Evolutionary conservation across 2,329 filamentous ascomycete species (phyloP).

Genomic region (Penicillium sp.): DNA sequence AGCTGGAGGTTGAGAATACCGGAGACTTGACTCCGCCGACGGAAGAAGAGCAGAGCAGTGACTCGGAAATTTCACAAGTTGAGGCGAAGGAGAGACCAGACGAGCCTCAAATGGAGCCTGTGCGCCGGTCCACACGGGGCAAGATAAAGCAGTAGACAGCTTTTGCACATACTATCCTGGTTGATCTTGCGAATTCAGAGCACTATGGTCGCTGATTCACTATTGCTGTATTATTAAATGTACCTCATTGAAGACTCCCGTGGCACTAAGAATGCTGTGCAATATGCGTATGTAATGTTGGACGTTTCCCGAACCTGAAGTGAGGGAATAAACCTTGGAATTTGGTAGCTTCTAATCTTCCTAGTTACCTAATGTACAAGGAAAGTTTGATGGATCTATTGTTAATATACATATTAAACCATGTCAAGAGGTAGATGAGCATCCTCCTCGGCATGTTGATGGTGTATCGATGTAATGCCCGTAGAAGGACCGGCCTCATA

Average conservation of each 20-base stretch:
- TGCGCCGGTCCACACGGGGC: slow-evolving; percentile 26
- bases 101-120: slow-evolving; percentile 15
- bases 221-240: not conserved
- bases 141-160: slow-evolving; percentile 25
- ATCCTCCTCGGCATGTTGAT: not conserved
- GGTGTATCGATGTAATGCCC: not conserved
- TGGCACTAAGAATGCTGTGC: not conserved
- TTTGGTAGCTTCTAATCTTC: not conserved
- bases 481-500: slow-evolving; percentile 4
- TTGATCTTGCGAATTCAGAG: not conserved
- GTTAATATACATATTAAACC: not conserved
- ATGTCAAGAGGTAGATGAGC: slow-evolving; percentile 3
- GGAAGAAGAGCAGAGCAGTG: slow-evolving; percentile 24
- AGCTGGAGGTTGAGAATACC: slow-evolving; percentile 22
- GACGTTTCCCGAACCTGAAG: not conserved
- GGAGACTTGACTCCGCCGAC: slow-evolving; percentile 21
- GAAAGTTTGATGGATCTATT: too few relatives aligned
- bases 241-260: not conserved
- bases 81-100: slow-evolving; percentile 20
- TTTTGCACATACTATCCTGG: not conserved
- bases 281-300: not conserved
- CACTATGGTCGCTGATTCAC: not conserved
- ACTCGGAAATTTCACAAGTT: slow-evolving; percentile 21
- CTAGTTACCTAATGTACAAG: too few relatives aligned
- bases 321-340: not conserved